Base-by-base conservation (phyloP, 2,329 filamentous ascomycete species). In the Fusarium praegraminearum region DNA sequence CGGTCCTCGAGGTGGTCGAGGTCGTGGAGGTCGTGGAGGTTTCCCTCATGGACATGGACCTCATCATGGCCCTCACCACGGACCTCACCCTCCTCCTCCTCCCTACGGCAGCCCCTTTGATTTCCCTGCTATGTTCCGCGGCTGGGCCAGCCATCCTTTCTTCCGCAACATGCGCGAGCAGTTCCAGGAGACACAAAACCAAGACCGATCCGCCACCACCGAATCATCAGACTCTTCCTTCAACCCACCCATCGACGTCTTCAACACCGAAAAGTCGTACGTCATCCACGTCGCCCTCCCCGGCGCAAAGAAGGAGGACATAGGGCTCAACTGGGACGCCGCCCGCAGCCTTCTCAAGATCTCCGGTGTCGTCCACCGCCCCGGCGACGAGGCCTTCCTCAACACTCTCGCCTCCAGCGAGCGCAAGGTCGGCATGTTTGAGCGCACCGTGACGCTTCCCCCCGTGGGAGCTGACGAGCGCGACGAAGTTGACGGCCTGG, bases 291-390 rank as follows among this genome's bases (percentile, higher is more conserved):
- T 94, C 74, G 90, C 92, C 2, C 84, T 97, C 0, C 92, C 93
- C 0, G 93, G 93, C 28, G 92, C 90, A 3, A 90, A 90, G 80
- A 94, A 94, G 80, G 87, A 93, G 73, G 92, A 96, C 74, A 83
- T 96, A 8, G 90, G 87, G 60, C 87, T 96, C 46, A 90, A 90
- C 78, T 97, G 91, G 87, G 89, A 95, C 71, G 84, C 87, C 0
- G 90, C 93, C 62, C 88, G 87, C 75, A 86, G 84, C 47, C 82
- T 86, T 57, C 82, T 97, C 43, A 87, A 85, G 72, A 82, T 97
- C 57, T 85, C 90, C 2, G 93, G 93, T 53, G 89, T 94, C 0
- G 85, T 94, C 11, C 87, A 93, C 77, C 87, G 92, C 3, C 90
- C 90, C 5, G 90, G 89, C 10, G 87, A 92, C 76, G 91, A 94